Evolutionary conservation across 192 early-diverging fungal genomes (phyloP).

Genomic region (Podila epicladia): DNA sequence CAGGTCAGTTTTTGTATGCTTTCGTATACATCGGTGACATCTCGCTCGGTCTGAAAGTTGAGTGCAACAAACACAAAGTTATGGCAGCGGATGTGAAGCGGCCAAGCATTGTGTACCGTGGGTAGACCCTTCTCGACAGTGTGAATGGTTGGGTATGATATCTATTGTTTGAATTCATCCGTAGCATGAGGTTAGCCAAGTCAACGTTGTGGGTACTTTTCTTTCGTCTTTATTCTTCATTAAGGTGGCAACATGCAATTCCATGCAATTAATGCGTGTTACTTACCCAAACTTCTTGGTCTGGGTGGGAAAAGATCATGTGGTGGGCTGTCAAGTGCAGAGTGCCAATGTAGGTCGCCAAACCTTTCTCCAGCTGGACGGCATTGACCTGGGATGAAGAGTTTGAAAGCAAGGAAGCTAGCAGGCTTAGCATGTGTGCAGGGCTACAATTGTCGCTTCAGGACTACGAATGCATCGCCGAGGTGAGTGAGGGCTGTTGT

Average conservation of each 20-base stretch:
- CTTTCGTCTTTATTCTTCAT: conserved; percentile 1
- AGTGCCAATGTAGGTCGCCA: conserved; percentile 53
- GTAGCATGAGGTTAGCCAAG: too few relatives aligned
- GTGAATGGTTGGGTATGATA: conserved; percentile 89
- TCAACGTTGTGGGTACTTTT: too few relatives aligned
- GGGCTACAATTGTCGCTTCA: neutral
- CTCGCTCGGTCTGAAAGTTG: conserved; percentile 70
- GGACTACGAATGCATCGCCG: neutral
- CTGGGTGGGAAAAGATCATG: conserved; percentile 69
- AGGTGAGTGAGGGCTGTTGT: neutral
- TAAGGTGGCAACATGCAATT: neutral
- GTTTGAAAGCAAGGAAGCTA: conserved; percentile 2
- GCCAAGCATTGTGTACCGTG: conserved; percentile 53
- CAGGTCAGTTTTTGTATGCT: conserved; percentile 85
- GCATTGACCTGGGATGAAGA: conserved; percentile 27
- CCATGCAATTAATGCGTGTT: conserved; percentile 12
- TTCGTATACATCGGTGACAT: conserved; percentile 79
- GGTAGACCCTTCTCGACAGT: conserved; percentile 77
- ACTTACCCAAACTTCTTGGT: conserved; percentile 73
- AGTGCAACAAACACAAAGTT: conserved; percentile 85
- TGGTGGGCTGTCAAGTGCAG: conserved; percentile 83
- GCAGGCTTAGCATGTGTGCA: neutral
- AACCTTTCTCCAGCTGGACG: conserved; percentile 57
- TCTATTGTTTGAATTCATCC: conserved; percentile 40
- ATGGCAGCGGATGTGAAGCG: conserved; percentile 76